Conservation (phyloP, 352 stramenopile species). For the Hyaloperonospora arabidopsidis region DNA sequence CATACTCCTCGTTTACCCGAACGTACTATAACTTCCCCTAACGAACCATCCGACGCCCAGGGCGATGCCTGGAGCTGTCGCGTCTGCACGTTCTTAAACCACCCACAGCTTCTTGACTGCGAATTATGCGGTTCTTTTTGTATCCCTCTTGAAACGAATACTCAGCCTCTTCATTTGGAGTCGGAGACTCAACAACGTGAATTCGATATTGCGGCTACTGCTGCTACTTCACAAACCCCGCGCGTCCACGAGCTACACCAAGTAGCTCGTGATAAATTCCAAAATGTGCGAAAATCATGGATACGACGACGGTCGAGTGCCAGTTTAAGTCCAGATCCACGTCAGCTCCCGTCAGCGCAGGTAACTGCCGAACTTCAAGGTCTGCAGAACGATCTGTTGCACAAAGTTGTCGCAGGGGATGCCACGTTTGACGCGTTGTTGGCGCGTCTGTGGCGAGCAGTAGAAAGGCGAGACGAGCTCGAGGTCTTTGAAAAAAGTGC, state of each 20-base stretch:
- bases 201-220: not conserved
- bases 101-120: conserved; percentile 51
- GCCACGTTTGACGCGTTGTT: conserved; percentile 59
- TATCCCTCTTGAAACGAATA: conserved; percentile 13
- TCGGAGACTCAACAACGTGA: not conserved
- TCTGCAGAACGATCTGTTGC: conserved; percentile 57
- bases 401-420: conserved; percentile 52
- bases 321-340: conserved; percentile 9
- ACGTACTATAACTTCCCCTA: not conserved
- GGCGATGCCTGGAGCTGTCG: conserved; percentile 43
- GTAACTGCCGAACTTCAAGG: conserved; percentile 35
- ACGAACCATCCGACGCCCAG: conserved; percentile 1
- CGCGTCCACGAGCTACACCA: conserved; percentile 50
- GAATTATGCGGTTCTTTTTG: conserved; percentile 64
- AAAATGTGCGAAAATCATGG: conserved; percentile 35
- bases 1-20: not conserved
- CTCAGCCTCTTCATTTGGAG: not conserved
- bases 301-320: conserved; percentile 18
- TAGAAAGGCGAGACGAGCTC: conserved; percentile 8
- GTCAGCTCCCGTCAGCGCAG: conserved; percentile 28
- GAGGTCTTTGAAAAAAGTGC: conserved; percentile 33
- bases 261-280: conserved; percentile 44
- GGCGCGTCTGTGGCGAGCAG: conserved; percentile 50
- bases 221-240: conserved; percentile 19
- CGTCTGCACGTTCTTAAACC: conserved; percentile 79